Conservation (phyloP, 2,329 filamentous ascomycete genomes). For the Alternaria arborescens region DNA sequence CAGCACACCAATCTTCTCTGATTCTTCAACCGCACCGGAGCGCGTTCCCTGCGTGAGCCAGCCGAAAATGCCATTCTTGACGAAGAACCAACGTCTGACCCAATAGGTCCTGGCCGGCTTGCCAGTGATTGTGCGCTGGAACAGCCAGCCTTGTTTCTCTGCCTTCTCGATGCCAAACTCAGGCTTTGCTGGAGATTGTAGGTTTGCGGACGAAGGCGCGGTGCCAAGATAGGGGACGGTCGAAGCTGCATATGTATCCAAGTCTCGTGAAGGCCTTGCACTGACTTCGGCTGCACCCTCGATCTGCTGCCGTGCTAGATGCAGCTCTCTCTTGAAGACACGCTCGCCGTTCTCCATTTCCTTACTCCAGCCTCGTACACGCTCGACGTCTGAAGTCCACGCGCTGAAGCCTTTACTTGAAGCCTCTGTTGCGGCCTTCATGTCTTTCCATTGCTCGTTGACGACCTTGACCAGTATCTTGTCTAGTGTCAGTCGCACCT, state of each 20-base stretch:
- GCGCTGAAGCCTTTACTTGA: constrained; percentile 68
- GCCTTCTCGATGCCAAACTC: constrained; percentile 55
- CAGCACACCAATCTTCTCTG: constrained; percentile 93
- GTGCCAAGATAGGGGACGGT: constrained; percentile 87
- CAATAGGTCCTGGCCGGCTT: constrained; percentile 91
- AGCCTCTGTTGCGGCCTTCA: constrained; percentile 75
- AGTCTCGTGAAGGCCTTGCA: constrained; percentile 83
- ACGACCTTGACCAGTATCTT: constrained; percentile 86
- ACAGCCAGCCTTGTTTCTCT: constrained; percentile 97
- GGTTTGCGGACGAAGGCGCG: constrained; percentile 64
- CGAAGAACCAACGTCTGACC: constrained; percentile 93
- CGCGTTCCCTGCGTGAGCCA: constrained; percentile 86
- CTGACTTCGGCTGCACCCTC: constrained; percentile 76
- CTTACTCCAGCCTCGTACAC: constrained; percentile 89
- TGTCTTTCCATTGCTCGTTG: constrained; percentile 86
- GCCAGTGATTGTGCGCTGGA: constrained; percentile 79
- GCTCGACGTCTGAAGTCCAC: constrained; percentile 83
- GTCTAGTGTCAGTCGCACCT: constrained; percentile 84
- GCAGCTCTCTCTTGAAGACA: constrained; percentile 81
- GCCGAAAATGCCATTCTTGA: constrained; percentile 94
- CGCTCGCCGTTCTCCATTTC: constrained; percentile 93
- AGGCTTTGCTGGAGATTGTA: constrained; percentile 62
- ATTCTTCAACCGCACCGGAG: constrained; percentile 87
- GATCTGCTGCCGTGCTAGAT: constrained; percentile 80
- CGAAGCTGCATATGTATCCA: constrained; percentile 90